Base-by-base conservation (phyloP, 139 green algal genomes). In the Deuterostichococcus epilithicus region DNA sequence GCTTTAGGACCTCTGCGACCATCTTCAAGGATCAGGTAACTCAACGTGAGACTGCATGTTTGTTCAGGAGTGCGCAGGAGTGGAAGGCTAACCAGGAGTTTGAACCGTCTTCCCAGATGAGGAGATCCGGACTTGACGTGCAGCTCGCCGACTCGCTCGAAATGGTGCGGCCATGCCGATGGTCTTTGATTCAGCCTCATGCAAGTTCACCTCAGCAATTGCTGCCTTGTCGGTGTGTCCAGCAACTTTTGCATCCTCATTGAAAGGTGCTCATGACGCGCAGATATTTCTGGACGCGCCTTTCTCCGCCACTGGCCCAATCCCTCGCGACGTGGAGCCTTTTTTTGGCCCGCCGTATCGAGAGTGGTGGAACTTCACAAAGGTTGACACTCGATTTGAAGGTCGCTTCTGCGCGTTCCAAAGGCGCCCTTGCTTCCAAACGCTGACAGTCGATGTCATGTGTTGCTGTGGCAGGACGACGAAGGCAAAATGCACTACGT, bases 11-110 rank as follows among this genome's bases (percentile, higher is more conserved):
- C 0, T 84, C 73, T 26, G 81, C 37, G 0, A 34, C 13, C 0
- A 91, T 90, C 4, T 91, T 91, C 36, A 30, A 85, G 38, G 44
- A 89, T 32, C 87, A 91, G 78, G 83, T 87, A 28, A 28, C 26
- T 30, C n/a, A 67, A 52, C 42, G 10, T 23, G 42, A 8, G 42
- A 13, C 42, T 30, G 26, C 8, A 63, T 63, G 28, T 28, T 63
- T 13, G 18, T 63, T 5, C 28, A 63, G 18, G 42, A 52, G 42
- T 13, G 8, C 8, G 42, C 42, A 52, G 42, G 42, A 13, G 8
- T 23, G 42, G 42, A 8, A 52, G 26, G 8, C 52, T 5, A 30
- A 28, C 18, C 52, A 28, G 28, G 8, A n/a, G 3, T 63, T n/a
- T 63, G 18, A 63, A 63, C 26, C 20, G 26, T 13, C 5, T 63